These are phyloP conservation scores for Eleusine indica DNA, from an alignment of 176 grass and related monocot genomes.

Conservation along the genomic window DNA sequence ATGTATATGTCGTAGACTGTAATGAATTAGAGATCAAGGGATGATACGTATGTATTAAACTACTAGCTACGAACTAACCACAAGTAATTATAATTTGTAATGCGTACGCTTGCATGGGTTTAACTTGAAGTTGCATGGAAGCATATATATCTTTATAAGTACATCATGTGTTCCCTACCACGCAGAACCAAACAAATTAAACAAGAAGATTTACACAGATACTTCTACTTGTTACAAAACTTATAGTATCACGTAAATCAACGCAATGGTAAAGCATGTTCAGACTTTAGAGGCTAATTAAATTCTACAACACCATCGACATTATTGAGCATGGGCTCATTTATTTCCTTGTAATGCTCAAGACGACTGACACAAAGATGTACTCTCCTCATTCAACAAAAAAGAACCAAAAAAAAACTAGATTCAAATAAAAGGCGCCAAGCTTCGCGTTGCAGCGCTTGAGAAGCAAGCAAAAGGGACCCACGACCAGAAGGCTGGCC, in stretches of 20 bases:
- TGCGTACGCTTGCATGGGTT: neutral
- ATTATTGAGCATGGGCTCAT: slow-evolving; percentile 24
- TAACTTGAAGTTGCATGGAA: slow-evolving; percentile 34
- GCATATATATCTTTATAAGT: slow-evolving; percentile 4
- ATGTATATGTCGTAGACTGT: neutral
- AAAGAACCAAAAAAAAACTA: neutral
- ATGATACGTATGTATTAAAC: neutral
- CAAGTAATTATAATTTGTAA: slow-evolving; percentile 5
- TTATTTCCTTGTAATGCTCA: neutral
- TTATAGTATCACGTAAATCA: neutral
- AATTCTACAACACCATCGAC: neutral
- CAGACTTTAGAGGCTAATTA: neutral
- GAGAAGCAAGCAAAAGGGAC: slow-evolving; percentile 65
- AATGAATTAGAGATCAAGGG: neutral
- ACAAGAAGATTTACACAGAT: neutral
- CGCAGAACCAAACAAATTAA: neutral
- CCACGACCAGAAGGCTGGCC: slow-evolving; percentile 34
- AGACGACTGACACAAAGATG: neutral
- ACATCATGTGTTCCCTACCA: slow-evolving; percentile 1
- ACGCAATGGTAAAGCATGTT: neutral
- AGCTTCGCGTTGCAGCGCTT: slow-evolving; percentile 38
- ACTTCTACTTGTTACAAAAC: neutral
- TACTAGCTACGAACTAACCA: neutral
- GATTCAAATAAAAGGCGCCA: slow-evolving; percentile 27
- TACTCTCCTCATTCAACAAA: neutral